These are phyloP conservation scores for Microthlaspi erraticum DNA, from an alignment of 345 rosid species.

Conservation along the genomic window DNA sequence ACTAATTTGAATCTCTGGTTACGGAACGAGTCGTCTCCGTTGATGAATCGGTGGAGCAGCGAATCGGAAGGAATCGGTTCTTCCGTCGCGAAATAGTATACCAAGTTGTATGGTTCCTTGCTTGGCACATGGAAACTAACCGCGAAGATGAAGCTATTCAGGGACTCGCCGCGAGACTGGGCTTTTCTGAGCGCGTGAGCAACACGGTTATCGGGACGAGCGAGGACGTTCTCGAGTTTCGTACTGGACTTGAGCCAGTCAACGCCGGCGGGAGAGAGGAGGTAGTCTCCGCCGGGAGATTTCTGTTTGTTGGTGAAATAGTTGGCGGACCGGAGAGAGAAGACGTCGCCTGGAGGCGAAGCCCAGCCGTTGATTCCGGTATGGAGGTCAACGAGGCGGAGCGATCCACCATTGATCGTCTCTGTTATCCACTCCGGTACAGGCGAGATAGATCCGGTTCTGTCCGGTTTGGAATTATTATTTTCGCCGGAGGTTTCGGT, in stretches of 20 bases:
- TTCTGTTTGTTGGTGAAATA: conserved; percentile 64
- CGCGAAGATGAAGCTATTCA: conserved; percentile 69
- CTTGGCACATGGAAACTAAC: conserved; percentile 73
- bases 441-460: conserved; percentile 10
- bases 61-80: conserved; percentile 64
- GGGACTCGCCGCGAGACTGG: conserved; percentile 61
- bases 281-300: conserved; percentile 66
- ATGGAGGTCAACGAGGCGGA: conserved; percentile 66
- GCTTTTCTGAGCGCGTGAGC: conserved; percentile 54
- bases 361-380: conserved; percentile 84
- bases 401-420: conserved; percentile 67
- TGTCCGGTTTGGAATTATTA: conserved; percentile 24
- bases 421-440: conserved; percentile 63
- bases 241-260: conserved; percentile 77
- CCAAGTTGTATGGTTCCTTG: conserved; percentile 68
- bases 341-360: conserved; percentile 74
- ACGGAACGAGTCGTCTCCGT: conserved; percentile 64
- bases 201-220: conserved; percentile 77
- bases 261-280: conserved; percentile 73
- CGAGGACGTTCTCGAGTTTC: conserved; percentile 70
- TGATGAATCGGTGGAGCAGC: conserved; percentile 60
- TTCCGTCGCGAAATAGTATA: conserved; percentile 67
- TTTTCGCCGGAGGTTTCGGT: conserved; percentile 44
- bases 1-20: conserved; percentile 77
- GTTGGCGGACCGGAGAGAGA: conserved; percentile 62